Percentiles rank a stretch among this genome's conserved stretches.
Evolutionary conservation across 1,139 yeast species (phyloP).

Genomic region (Starmera stellimalicola): DNA sequence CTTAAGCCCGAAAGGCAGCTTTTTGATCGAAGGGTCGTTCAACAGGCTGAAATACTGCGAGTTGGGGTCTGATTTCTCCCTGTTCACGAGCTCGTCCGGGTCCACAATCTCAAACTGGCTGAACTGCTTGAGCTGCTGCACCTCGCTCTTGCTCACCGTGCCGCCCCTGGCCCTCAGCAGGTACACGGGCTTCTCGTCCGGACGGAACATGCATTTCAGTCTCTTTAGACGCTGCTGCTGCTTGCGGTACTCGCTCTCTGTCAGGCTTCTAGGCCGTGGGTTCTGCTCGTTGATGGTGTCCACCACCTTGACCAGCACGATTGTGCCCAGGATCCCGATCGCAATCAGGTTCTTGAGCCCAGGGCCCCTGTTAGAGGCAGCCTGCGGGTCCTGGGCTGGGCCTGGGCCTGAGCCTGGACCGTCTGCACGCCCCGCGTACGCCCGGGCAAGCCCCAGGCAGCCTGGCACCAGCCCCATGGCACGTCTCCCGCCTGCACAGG

Average conservation of each 20-base stretch:
- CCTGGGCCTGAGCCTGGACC: neutral
- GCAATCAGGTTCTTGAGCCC: slow-evolving; percentile 40
- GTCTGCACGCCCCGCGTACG: too few relatives aligned
- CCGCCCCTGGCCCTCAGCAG: slow-evolving; percentile 6
- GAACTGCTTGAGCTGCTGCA: neutral
- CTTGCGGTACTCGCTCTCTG: slow-evolving; percentile 16
- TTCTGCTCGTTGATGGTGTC: slow-evolving; percentile 41
- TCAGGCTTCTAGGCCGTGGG: slow-evolving; percentile 21
- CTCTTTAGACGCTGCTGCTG: slow-evolving; percentile 19
- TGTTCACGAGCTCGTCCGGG: slow-evolving; percentile 11
- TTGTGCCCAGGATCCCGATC: slow-evolving; percentile 42
- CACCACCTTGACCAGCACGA: slow-evolving; percentile 43
- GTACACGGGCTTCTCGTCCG: slow-evolving; percentile 15
- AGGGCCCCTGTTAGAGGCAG: slow-evolving; percentile 24
- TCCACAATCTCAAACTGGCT: slow-evolving; percentile 11
- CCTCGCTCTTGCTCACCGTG: neutral
- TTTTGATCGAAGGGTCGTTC: slow-evolving; percentile 21
- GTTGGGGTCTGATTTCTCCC: slow-evolving; percentile 14
- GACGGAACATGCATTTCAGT: slow-evolving; percentile 11
- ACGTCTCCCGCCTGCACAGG: too few relatives aligned
- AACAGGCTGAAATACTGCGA: slow-evolving; percentile 31
- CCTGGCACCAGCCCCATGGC: too few relatives aligned
- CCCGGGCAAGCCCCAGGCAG: too few relatives aligned
- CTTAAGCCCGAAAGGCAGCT: slow-evolving; percentile 44
- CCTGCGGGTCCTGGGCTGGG: neutral